These are phyloP conservation scores for Amyloporia xantha DNA, from an alignment of 768 basidiomycete species.

Conservation along the genomic window DNA sequence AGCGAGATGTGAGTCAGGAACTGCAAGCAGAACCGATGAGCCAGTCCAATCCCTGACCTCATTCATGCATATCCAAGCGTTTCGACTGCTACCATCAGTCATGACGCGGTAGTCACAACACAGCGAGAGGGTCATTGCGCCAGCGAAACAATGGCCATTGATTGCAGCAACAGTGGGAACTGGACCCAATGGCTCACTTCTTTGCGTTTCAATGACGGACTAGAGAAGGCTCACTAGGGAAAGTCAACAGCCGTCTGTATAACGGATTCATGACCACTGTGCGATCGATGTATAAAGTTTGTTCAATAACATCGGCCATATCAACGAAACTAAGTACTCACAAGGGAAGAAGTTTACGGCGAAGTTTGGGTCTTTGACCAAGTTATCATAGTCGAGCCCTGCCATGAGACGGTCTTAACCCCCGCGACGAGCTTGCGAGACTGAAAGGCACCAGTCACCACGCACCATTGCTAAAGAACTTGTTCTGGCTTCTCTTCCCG, in stretches of 20 bases:
- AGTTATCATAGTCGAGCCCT: conserved; percentile 61
- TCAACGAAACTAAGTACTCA: conserved; percentile 29
- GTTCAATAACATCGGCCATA: no score
- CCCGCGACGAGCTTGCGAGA: neutral
- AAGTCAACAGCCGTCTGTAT: conserved; percentile 58
- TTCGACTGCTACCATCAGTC: conserved; percentile 70
- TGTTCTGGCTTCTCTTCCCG: conserved; percentile 69
- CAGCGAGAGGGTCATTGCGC: conserved; percentile 70
- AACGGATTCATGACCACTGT: conserved; percentile 73
- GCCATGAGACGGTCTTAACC: conserved; percentile 2
- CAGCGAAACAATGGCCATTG: conserved; percentile 44
- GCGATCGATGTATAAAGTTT: no score
- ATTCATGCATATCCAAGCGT: conserved; percentile 90
- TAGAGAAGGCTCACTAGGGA: conserved; percentile 52
- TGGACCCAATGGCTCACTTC: neutral
- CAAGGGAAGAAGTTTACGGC: conserved; percentile 62
- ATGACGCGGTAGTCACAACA: conserved; percentile 87
- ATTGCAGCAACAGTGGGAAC: conserved; percentile 8
- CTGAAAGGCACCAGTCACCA: neutral
- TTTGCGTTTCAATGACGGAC: neutral
- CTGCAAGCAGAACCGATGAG: neutral
- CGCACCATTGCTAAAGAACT: conserved; percentile 83
- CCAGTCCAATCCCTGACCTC: conserved; percentile 42
- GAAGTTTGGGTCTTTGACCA: conserved; percentile 48
- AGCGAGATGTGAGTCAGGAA: neutral